These are phyloP conservation scores for Salix koriyanagi DNA, from an alignment of 345 rosid species.

Conservation along the genomic window DNA sequence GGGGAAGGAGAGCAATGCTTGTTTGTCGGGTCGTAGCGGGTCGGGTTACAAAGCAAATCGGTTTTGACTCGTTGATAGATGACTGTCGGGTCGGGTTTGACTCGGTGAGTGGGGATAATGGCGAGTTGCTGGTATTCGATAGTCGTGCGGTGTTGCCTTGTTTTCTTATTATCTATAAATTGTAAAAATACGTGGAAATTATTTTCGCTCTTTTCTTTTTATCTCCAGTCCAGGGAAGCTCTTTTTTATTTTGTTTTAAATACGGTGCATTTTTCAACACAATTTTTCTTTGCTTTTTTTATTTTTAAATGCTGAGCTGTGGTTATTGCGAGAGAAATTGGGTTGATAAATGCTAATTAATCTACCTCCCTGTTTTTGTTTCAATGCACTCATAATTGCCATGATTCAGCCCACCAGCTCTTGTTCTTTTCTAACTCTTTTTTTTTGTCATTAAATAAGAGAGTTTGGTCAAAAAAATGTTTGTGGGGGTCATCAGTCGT, in stretches of 20 bases:
- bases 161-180: constrained; percentile 80
- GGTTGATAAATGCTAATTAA: constrained; percentile 51
- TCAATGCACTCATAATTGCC: too few species aligned
- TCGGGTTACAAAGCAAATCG: constrained; percentile 54
- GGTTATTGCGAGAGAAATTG: constrained; percentile 29
- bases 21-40: constrained; percentile 94
- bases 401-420: background rate
- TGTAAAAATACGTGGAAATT: constrained; percentile 49
- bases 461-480: background rate
- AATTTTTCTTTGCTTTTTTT: constrained; percentile 18
- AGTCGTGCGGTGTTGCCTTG: constrained; percentile 90
- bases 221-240: background rate
- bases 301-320: background rate
- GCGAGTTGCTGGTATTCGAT: constrained; percentile 84
- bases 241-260: constrained; percentile 7
- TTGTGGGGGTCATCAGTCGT: background rate
- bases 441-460: background rate
- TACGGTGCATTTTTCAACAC: constrained; percentile 45
- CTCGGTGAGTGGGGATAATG: constrained; percentile 78
- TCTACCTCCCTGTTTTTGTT: background rate
- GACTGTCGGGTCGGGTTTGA: constrained; percentile 54
- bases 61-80: constrained; percentile 41
- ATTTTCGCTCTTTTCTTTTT: background rate
- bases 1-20: constrained; percentile 85
- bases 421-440: background rate